Base-by-base conservation (phyloP, 1,284 basidiomycete genomes). In the Sporisorium reilianum region DNA sequence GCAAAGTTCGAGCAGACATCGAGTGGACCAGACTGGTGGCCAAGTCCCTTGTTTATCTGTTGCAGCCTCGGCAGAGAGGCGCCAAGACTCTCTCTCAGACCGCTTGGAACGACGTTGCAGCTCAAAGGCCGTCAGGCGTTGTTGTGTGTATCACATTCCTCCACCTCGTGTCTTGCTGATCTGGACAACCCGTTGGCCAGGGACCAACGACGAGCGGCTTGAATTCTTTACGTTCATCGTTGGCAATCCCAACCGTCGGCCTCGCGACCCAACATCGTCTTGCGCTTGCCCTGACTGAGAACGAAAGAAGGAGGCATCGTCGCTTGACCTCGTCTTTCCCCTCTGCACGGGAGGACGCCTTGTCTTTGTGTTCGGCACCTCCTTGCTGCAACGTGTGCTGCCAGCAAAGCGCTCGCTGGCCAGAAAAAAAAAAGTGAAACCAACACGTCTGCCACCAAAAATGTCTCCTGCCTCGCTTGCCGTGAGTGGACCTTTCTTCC, bases 361-460 rank as follows among this genome's bases (percentile, higher is more conserved):
- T 25, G 38, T 20, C 30, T 25, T 44, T 2, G 2, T 23, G 2
- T 23, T 25, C 2, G 23, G 54, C 54, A 55, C 54, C 54, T 55
- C 54, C 54, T 55, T 55, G 54, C 54, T 46, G 54, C 18, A 34
- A n/a, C n/a, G 53, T 9, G 53, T 9, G 32, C 32, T 55, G 54
- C 54, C 54, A 55, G 54, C 54, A 55, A 46, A 55, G 22, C 54
- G 22, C 54, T 55, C 53, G 53, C 53, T 44, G 25, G 34, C 25
- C 4, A 36, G 41, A 8, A 52, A 18, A 30, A 18, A 20, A 32
- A 32, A 45, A 25, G 30, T 45, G 44, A 55, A 46, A 48, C 44
- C 44, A 38, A 55, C 44, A 46, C 54, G 5, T 14, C 44, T 28
- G 42, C 54, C 54, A 46, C 44, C 6, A 55, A 30, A 48, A 55